Evolutionary conservation across 106 monocot genomes (phyloP).

Genomic region (Posidonia australis): DNA sequence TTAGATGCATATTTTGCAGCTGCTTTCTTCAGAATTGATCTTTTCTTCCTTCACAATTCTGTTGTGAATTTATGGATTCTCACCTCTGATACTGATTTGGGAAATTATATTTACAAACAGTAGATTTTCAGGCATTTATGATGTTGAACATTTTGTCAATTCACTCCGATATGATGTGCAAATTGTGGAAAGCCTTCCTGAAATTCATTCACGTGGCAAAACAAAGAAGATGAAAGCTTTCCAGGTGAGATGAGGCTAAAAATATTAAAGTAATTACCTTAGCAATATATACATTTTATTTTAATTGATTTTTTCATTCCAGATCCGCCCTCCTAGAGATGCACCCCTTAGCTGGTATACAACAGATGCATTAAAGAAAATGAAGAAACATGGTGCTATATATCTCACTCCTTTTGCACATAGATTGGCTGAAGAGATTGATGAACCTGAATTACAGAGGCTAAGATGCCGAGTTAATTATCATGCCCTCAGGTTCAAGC

Average conservation of each 20-base stretch:
- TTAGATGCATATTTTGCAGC: too few relatives aligned
- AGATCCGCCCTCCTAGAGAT: slow-evolving; percentile 94
- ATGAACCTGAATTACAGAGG: slow-evolving; percentile 76
- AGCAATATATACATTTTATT: neutral
- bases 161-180: slow-evolving; percentile 61
- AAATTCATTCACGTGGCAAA: slow-evolving; percentile 55
- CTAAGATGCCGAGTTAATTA: slow-evolving; percentile 95
- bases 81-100: neutral
- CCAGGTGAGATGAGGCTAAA: slow-evolving; percentile 37
- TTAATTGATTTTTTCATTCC: slow-evolving; percentile 7
- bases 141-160: slow-evolving; percentile 86
- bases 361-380: slow-evolving; percentile 63
- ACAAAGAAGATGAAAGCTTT: slow-evolving; percentile 64
- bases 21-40: too few relatives aligned
- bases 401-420: slow-evolving; percentile 96
- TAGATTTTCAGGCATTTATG: slow-evolving; percentile 93
- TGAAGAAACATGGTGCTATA: slow-evolving; percentile 84
- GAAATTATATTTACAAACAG: slow-evolving; percentile 19
- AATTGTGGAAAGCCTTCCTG: slow-evolving; percentile 71
- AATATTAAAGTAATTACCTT: neutral
- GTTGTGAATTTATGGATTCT: neutral
- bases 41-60: neutral
- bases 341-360: slow-evolving; percentile 84
- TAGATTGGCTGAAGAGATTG: slow-evolving; percentile 83
- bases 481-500: slow-evolving; percentile 88